These are phyloP conservation scores for Pneumocystis canis DNA, from an alignment of 1,139 yeast genomes.

Conservation along the genomic window DNA sequence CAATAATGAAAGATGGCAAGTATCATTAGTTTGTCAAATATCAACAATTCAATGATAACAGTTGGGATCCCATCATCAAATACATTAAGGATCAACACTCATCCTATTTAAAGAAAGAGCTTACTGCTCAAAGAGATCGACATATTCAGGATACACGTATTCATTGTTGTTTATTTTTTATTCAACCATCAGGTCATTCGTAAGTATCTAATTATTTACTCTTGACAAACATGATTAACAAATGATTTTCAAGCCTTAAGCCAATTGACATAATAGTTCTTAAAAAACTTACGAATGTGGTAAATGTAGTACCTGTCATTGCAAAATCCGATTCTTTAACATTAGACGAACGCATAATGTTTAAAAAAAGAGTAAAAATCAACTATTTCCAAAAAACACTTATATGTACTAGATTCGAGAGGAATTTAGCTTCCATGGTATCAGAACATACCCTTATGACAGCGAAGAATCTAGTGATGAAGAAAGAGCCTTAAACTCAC, in stretches of 20 bases:
- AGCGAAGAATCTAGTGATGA: conserved; percentile 65
- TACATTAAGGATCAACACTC: conserved; percentile 95
- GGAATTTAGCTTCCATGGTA: conserved; percentile 59
- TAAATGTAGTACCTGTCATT: conserved; percentile 88
- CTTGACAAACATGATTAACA: neutral
- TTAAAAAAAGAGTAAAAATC: conserved; percentile 33
- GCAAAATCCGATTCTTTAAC: conserved; percentile 88
- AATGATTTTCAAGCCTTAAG: conserved; percentile 40
- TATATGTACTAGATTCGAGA: conserved; percentile 33
- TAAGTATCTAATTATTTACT: neutral
- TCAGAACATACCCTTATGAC: conserved; percentile 80
- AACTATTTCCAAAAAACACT: conserved; percentile 14
- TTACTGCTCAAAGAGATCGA: conserved; percentile 88
- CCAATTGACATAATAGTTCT: conserved; percentile 72
- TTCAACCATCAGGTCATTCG: conserved; percentile 62
- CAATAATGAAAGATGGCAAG: conserved; percentile 66
- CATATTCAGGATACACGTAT: conserved; percentile 71
- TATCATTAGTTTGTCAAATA: conserved; percentile 2
- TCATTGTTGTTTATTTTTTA: conserved; percentile 81
- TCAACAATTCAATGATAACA: neutral
- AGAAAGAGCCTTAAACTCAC: conserved; percentile 27
- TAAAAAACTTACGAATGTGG: conserved; percentile 73
- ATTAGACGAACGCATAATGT: conserved; percentile 62
- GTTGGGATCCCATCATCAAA: conserved; percentile 91
- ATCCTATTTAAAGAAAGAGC: conserved; percentile 80